These are phyloP conservation scores for Fremontodendron californicum DNA, from an alignment of 345 rosid genomes.

Conservation along the genomic window DNA sequence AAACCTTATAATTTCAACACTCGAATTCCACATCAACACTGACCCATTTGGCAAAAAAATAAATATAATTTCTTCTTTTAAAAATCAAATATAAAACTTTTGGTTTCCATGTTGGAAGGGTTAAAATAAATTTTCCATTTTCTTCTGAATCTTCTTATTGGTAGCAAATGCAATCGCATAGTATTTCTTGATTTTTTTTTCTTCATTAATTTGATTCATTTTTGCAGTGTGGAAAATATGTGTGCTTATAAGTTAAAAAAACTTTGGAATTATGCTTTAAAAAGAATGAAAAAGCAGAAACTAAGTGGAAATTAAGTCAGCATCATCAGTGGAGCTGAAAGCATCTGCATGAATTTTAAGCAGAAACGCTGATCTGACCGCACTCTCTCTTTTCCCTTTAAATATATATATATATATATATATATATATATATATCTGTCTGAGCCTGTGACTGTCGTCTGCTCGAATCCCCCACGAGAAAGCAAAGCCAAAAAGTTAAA, in stretches of 20 bases:
- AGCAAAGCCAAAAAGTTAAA: background rate
- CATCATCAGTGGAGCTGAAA: slow-evolving; percentile 18
- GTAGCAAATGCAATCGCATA: background rate
- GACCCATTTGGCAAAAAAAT: too few species aligned
- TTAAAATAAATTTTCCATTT: too few species aligned
- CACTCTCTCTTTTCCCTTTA: background rate
- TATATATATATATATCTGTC: too few species aligned
- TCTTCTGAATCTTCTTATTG: too few species aligned
- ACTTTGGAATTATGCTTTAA: background rate
- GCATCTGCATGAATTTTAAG: slow-evolving; percentile 30
- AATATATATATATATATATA: too few species aligned
- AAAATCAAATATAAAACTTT: too few species aligned
- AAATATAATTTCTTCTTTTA: too few species aligned
- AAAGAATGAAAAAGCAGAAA: background rate
- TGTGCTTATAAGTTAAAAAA: background rate
- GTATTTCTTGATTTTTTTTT: background rate
- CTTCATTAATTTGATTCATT: background rate
- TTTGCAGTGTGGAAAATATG: background rate
- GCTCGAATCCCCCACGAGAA: slow-evolving; percentile 44
- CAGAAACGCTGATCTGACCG: slow-evolving; percentile 17
- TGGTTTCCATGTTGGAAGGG: too few species aligned
- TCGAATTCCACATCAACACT: too few species aligned
- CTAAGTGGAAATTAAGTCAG: background rate
- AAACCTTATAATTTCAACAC: too few species aligned
- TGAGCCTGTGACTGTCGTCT: slow-evolving; percentile 25